phyloP scores from a whole-genome alignment of 306 rosid genomes.

The Cotoneaster glaucophyllus region DNA sequence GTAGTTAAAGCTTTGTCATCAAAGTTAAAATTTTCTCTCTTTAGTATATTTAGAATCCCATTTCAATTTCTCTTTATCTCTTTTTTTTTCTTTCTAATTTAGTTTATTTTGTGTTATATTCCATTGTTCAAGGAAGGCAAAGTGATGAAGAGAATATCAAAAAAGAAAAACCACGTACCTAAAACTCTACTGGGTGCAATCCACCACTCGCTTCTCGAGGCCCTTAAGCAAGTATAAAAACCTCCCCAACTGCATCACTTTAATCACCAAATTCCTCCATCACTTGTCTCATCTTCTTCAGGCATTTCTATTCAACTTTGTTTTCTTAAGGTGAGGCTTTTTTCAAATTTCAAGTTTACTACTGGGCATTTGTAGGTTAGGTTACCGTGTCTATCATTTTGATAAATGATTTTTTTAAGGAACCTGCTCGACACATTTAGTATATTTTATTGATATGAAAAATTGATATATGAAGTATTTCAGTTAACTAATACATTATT shows the following conservation, averaged over 20 bases:
- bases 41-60: conserved; percentile 12
- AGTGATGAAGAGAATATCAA: conserved; percentile 24
- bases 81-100: conserved; percentile 16
- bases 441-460: too few relatives aligned
- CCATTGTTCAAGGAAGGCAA: conserved; percentile 36
- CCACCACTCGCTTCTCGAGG: conserved; percentile 49
- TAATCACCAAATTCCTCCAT: conserved; percentile 21
- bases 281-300: not conserved
- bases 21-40: not conserved
- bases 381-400: not conserved
- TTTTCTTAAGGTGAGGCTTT: conserved; percentile 15
- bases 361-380: not conserved
- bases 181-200: conserved; percentile 16
- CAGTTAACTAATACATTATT: not conserved
- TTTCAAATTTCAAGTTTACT: not conserved
- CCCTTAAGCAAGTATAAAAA: conserved; percentile 58
- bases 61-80: conserved; percentile 18
- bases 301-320: not conserved
- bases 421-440: too few relatives aligned
- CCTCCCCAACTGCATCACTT: conserved; percentile 25
- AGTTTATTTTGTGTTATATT: conserved; percentile 3
- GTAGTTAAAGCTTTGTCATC: not conserved
- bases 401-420: not conserved
- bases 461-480: too few relatives aligned
- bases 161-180: conserved; percentile 14